Evolutionary conservation across 768 basidiomycete genomes (phyloP).

Genomic region (Lentinus brumalis): DNA sequence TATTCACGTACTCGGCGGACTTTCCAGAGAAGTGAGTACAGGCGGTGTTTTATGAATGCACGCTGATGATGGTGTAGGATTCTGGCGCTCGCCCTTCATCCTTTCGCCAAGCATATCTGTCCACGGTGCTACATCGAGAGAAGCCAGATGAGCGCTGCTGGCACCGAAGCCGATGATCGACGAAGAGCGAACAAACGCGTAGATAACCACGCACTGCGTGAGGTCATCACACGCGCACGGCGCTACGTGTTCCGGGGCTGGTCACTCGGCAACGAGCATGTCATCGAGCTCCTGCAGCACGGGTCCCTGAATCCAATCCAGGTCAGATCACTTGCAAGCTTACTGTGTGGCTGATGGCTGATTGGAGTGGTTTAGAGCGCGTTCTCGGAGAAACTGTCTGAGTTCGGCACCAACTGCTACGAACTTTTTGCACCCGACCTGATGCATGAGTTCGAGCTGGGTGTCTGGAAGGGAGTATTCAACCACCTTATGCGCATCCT

Average conservation of each 20-base stretch:
- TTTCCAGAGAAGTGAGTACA: constrained; percentile 39
- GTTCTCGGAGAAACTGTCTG: constrained; percentile 28
- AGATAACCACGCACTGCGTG: not conserved
- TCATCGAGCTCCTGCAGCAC: constrained; percentile 14
- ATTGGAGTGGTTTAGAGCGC: constrained; percentile 29
- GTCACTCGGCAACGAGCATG: constrained; percentile 3
- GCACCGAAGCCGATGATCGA: constrained; percentile 10
- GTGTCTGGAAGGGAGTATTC: constrained; percentile 34
- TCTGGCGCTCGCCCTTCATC: constrained; percentile 39
- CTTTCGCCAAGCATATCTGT: constrained; percentile 41
- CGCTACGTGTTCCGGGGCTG: constrained; percentile 17
- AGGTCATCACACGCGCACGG: constrained; percentile 14
- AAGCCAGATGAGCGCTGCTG: constrained; percentile 31
- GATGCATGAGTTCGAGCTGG: constrained; percentile 38
- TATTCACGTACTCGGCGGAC: constrained; percentile 37
- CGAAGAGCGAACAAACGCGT: constrained; percentile 1
- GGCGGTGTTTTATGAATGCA: not conserved
- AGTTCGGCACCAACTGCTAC: constrained; percentile 29
- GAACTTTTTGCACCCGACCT: constrained; percentile 32
- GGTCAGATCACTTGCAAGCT: constrained; percentile 1
- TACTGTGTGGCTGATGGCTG: not conserved
- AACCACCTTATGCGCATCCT: constrained; percentile 31
- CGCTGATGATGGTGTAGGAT: constrained; percentile 28
- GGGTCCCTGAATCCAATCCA: constrained; percentile 19
- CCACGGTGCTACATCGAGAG: constrained; percentile 39